These are phyloP conservation scores for Botrytis squamosa DNA, from an alignment of 2,329 filamentous ascomycete species.

Conservation along the genomic window DNA sequence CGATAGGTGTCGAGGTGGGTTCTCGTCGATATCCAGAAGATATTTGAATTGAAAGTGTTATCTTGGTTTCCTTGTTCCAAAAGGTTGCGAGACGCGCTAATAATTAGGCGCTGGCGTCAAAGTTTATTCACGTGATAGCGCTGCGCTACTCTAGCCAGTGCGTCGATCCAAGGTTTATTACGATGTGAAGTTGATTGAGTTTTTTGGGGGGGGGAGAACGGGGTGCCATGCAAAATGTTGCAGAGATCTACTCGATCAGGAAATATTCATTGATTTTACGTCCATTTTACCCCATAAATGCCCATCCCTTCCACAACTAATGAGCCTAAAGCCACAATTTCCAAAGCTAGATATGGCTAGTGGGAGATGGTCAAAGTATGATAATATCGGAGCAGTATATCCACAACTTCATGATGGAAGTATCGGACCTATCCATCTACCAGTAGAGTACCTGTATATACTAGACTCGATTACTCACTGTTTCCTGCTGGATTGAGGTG, in stretches of 20 bases:
- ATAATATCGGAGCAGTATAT: not conserved
- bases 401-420: not conserved
- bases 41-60: constrained; percentile 18
- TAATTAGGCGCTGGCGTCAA: constrained; percentile 8
- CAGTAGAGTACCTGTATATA: not conserved
- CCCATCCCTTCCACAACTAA: not conserved
- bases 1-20: constrained; percentile 19
- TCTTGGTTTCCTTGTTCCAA: constrained; percentile 20
- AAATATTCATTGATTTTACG: not conserved
- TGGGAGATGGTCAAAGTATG: not conserved
- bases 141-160: not conserved
- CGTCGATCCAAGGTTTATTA: not conserved
- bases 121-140: not conserved
- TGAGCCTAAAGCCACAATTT: not conserved
- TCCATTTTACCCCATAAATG: not conserved
- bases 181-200: not conserved
- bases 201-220: not conserved
- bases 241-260: not conserved
- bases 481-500: not conserved
- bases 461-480: not conserved
- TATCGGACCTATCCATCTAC: too few species aligned
- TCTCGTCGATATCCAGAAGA: constrained; percentile 2
- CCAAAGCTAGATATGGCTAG: not conserved
- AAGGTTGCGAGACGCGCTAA: constrained; percentile 8
- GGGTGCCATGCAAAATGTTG: not conserved